A percentile compares a stretch with the other conserved stretches of the same genome.
Conservation (phyloP, 768 basidiomycete species). For the Auricularia cornea region DNA sequence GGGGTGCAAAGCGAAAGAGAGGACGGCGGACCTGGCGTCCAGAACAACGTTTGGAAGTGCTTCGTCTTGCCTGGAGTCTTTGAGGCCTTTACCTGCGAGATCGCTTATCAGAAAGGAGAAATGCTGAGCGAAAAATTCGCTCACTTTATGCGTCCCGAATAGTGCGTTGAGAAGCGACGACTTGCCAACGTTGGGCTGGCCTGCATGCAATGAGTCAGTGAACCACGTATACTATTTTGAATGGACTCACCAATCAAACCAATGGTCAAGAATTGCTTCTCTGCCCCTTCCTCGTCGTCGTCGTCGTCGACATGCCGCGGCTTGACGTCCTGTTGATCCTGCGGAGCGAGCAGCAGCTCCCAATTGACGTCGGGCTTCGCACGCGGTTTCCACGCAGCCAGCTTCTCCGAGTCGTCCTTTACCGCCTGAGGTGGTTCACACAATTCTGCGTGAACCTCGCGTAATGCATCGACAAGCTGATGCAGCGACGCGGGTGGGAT, state of each 20-base stretch:
- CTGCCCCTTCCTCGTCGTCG: conserved; percentile 21
- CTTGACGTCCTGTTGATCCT: conserved; percentile 25
- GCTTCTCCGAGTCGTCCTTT: conserved; percentile 34
- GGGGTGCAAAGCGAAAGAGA: background rate
- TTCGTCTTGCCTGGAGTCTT: conserved; percentile 93
- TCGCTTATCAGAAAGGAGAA: background rate
- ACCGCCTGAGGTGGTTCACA: conserved; percentile 59
- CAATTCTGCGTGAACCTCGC: conserved; percentile 56
- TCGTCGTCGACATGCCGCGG: conserved; percentile 13
- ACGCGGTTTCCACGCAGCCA: conserved; percentile 55
- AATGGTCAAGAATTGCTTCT: conserved; percentile 52
- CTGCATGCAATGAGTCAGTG: conserved; percentile 28
- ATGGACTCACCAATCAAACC: conserved; percentile 60
- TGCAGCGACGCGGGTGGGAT: conserved; percentile 59
- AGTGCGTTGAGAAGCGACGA: conserved; percentile 87
- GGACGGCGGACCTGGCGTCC: conserved; percentile 42
- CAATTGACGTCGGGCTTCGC: conserved; percentile 68
- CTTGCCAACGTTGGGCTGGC: conserved; percentile 95
- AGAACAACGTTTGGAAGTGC: conserved; percentile 91
- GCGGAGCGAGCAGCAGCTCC: conserved; percentile 48
- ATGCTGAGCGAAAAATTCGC: background rate
- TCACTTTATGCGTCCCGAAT: conserved; percentile 67
- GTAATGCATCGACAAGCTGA: conserved; percentile 56
- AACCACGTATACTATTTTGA: background rate
- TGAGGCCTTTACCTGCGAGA: conserved; percentile 43